These are phyloP conservation scores for Klebsormidium nitens DNA, from an alignment of 139 green algal genomes.

Conservation along the genomic window DNA sequence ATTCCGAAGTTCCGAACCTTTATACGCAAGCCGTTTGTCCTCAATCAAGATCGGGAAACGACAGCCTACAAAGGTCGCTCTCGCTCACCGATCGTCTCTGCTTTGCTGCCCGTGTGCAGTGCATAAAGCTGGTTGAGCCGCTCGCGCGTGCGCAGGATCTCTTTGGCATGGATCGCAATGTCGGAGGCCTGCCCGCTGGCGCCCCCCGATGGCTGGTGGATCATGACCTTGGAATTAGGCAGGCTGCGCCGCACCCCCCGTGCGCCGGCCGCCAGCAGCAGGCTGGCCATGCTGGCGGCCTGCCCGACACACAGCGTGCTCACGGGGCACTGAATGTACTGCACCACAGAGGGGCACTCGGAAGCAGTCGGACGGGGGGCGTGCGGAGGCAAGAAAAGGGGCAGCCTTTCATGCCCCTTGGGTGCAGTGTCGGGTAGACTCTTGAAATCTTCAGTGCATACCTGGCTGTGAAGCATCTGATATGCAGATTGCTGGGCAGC, in stretches of 20 bases:
- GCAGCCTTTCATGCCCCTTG: too few relatives aligned
- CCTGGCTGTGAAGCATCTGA: too few relatives aligned
- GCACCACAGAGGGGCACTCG: too few relatives aligned
- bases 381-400: too few relatives aligned
- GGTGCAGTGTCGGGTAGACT: too few relatives aligned
- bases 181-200: slow-evolving; percentile 81
- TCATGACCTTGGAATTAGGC: slow-evolving; percentile 90
- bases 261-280: slow-evolving; percentile 70
- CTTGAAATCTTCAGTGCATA: too few relatives aligned
- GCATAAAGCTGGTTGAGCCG: slow-evolving; percentile 75
- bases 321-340: slow-evolving; percentile 88
- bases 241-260: slow-evolving; percentile 66
- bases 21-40: not conserved
- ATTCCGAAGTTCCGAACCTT: not conserved
- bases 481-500: too few relatives aligned
- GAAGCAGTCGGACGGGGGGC: too few relatives aligned
- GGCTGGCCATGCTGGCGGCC: slow-evolving; percentile 84
- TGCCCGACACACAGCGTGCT: slow-evolving; percentile 90
- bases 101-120: slow-evolving; percentile 66
- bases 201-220: slow-evolving; percentile 75
- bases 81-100: slow-evolving; percentile 26
- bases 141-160: slow-evolving; percentile 78
- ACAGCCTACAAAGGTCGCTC: slow-evolving; percentile 19
- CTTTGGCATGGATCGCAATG: slow-evolving; percentile 85
- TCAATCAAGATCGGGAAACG: not conserved